Base-by-base conservation (phyloP, 768 basidiomycete genomes). In the Mycena crocata region DNA sequence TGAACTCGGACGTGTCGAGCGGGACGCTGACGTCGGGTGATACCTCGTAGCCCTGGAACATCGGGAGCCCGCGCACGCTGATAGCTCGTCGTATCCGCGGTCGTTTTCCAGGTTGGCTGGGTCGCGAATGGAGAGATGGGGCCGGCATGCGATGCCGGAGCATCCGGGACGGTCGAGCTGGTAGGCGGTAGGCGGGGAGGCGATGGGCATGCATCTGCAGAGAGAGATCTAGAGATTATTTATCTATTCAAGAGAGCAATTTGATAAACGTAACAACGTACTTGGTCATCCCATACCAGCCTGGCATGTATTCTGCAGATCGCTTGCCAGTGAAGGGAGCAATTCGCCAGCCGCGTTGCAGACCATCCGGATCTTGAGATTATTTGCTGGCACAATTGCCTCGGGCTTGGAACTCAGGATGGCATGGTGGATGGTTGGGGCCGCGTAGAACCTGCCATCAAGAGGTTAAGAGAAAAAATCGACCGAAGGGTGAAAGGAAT, bases 211-310 rank as follows among this genome's bases (percentile, higher is more conserved):
- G 68, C 82, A 85, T 76, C 82, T 83, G 14, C 17, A 12, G 1
- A 21, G 14, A 1, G 35, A n/a, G n/a, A n/a, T n/a, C n/a, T n/a
- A n/a, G n/a, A n/a, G n/a, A n/a, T n/a, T n/a, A n/a, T n/a, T n/a
- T n/a, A n/a, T n/a, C n/a, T n/a, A n/a, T n/a, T n/a, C n/a, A 48
- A 6, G n/a, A 34, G n/a, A 30, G 13, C n/a, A 34, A n/a, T 23
- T 23, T 5, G 34, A 35, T 9, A 19, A 14, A 15, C 17, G 26
- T n/a, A 6, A 15, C 14, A 17, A 28, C 79, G 55, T 60, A 81
- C 80, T 86, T 85, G 17, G 85, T 85, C 85, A 88, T 87, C 24
- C 86, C 88, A 71, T 88, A 88, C 2, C 81, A 5, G 87, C 86
- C 26, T 80, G 80, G 73, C 88, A 89, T 3, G 82, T 81, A 32